Conservation (phyloP, 2,329 filamentous ascomycete genomes). For the Colletotrichum somersetense region DNA sequence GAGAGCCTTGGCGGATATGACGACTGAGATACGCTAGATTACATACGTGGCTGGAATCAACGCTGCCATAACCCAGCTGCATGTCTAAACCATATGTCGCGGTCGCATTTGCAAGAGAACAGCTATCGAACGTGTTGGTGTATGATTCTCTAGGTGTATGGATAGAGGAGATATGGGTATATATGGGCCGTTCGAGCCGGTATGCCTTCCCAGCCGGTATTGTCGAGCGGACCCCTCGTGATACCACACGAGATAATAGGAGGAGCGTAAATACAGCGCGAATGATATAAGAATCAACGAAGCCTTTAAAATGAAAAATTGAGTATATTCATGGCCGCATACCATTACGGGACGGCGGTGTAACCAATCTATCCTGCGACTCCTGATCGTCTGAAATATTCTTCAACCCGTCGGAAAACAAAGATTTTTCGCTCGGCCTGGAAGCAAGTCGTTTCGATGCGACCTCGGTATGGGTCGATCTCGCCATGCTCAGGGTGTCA, state of each 20-base stretch:
- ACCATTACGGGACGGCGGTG: not conserved
- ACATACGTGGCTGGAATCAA: not conserved
- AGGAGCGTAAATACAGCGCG: not conserved
- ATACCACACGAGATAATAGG: not conserved
- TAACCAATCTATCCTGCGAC: slow-evolving; percentile 21
- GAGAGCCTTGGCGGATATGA: not conserved
- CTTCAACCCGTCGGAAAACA: slow-evolving; percentile 20
- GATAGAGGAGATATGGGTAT: too few species aligned
- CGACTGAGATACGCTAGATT: not conserved
- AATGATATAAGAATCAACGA: not conserved
- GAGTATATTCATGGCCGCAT: not conserved
- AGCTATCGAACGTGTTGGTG: not conserved
- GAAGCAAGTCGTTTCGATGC: not conserved
- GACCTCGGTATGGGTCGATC: slow-evolving; percentile 12
- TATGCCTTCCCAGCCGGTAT: too few species aligned
- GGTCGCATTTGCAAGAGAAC: not conserved
- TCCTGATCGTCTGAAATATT: slow-evolving; percentile 17
- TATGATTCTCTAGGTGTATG: not conserved
- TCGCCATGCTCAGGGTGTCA: not conserved
- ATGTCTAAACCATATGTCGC: not conserved
- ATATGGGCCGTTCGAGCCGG: too few species aligned
- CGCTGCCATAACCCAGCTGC: not conserved
- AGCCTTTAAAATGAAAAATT: not conserved
- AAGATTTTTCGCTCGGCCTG: slow-evolving; percentile 5
- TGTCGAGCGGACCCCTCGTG: not conserved